These are phyloP conservation scores for Brassica incana DNA, from an alignment of 345 rosid species.

Conservation along the genomic window DNA sequence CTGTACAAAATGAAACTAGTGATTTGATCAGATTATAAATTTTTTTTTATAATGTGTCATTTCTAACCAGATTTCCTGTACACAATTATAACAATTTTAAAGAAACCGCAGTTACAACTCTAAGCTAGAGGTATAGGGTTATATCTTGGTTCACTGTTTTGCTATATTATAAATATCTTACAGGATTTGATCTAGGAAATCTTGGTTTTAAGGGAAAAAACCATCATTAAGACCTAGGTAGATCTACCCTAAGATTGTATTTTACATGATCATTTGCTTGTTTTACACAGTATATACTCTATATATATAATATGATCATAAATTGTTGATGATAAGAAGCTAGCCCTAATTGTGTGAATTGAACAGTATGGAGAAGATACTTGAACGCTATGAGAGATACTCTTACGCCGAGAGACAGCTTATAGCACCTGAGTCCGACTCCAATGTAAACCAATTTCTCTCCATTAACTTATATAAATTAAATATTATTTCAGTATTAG, in stretches of 20 bases:
- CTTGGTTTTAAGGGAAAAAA: neutral
- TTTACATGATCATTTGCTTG: neutral
- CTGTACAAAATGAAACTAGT: neutral
- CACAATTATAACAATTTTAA: neutral
- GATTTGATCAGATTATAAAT: constrained; percentile 5
- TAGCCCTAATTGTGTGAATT: constrained; percentile 9
- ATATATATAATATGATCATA: neutral
- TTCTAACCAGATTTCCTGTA: neutral
- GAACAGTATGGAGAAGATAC: constrained; percentile 75
- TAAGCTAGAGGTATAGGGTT: neutral
- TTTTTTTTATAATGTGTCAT: neutral
- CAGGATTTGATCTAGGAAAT: neutral
- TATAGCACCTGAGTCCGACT: constrained; percentile 45
- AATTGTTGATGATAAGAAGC: constrained; percentile 1
- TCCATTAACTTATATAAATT: neutral
- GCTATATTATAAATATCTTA: neutral
- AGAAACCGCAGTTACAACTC: neutral
- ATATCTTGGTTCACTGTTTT: constrained; percentile 5
- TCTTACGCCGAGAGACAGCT: constrained; percentile 64
- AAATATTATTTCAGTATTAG: neutral
- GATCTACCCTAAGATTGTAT: constrained; percentile 2
- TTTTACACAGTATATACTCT: neutral
- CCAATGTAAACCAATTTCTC: constrained; percentile 36
- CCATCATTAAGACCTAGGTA: constrained; percentile 2
- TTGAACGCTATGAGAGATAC: constrained; percentile 74